Evolutionary conservation across 441 rosid genomes (phyloP).

Genomic region (Brassica hybrid): DNA sequence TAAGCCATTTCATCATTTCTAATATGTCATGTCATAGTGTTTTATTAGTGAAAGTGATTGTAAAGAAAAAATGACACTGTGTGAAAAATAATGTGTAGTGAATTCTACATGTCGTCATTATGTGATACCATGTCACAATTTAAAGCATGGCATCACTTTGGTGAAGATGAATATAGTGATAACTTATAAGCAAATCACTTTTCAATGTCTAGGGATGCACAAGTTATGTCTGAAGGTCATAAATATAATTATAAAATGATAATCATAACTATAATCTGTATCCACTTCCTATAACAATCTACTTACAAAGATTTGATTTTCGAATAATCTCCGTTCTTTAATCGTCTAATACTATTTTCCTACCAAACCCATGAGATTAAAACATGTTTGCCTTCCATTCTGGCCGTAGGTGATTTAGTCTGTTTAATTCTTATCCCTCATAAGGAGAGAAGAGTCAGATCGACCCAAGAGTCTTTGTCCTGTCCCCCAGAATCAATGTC

Average conservation of each 20-base stretch:
- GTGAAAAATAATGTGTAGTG: too few relatives aligned
- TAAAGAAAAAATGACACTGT: too few relatives aligned
- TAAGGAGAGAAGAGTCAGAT: background rate
- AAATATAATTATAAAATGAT: background rate
- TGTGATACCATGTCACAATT: too few relatives aligned
- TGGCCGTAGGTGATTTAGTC: slow-evolving; percentile 19
- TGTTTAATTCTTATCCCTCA: slow-evolving; percentile 21
- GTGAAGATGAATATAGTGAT: too few relatives aligned
- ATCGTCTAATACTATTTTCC: slow-evolving; percentile 25
- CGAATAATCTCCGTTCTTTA: slow-evolving; percentile 10
- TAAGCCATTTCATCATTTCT: too few relatives aligned
- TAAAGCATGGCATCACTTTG: too few relatives aligned
- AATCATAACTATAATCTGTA: slow-evolving; percentile 14
- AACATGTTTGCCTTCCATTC: slow-evolving; percentile 6
- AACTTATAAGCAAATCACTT: too few relatives aligned
- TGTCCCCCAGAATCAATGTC: slow-evolving; percentile 19
- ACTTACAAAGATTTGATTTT: slow-evolving; percentile 34
- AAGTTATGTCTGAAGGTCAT: background rate
- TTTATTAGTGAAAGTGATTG: too few relatives aligned
- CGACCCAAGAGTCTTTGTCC: slow-evolving; percentile 10
- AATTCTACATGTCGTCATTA: too few relatives aligned
- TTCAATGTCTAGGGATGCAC: too few relatives aligned
- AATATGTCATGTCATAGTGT: too few relatives aligned
- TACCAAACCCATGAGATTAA: slow-evolving; percentile 26
- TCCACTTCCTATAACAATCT: slow-evolving; percentile 25